Conservation (phyloP, 176 grass and related monocot genomes). For the Eragrostis nindensis region DNA sequence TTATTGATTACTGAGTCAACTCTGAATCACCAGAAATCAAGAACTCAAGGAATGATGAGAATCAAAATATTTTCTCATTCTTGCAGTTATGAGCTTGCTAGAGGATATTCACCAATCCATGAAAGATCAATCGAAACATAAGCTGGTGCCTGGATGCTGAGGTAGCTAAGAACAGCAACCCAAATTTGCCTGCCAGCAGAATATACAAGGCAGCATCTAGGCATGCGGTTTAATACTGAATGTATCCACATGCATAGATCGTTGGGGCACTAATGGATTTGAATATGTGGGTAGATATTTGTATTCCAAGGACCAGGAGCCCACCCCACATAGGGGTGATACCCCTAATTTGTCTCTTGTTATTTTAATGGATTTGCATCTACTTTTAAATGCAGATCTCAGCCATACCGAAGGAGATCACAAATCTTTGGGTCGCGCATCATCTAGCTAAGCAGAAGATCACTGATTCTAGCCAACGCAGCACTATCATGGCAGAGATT, state of each 20-base stretch:
- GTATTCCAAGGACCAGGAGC: neutral
- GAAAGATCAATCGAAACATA: neutral
- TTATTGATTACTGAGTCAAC: neutral
- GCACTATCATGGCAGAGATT: constrained; percentile 43
- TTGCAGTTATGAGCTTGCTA: neutral
- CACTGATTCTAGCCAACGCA: constrained; percentile 19
- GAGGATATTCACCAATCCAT: neutral
- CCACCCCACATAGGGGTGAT: too few species aligned
- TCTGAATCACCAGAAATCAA: neutral
- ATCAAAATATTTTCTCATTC: neutral
- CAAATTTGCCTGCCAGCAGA: neutral
- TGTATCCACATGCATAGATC: neutral
- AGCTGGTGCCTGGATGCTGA: neutral
- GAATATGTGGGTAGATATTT: neutral
- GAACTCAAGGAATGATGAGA: neutral
- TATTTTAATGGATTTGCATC: constrained; percentile 21
- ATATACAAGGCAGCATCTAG: neutral
- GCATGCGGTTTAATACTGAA: neutral
- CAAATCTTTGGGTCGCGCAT: constrained; percentile 5
- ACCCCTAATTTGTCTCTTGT: neutral
- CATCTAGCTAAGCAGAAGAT: constrained; percentile 39
- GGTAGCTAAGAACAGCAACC: neutral
- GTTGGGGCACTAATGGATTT: neutral
- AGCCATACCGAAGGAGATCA: constrained; percentile 35
- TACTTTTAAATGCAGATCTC: constrained; percentile 31